Evolutionary conservation across 148 eudicot species (phyloP), one percentile per base, ranked within the genome.

Genomic region (Diospyros kaki): DNA sequence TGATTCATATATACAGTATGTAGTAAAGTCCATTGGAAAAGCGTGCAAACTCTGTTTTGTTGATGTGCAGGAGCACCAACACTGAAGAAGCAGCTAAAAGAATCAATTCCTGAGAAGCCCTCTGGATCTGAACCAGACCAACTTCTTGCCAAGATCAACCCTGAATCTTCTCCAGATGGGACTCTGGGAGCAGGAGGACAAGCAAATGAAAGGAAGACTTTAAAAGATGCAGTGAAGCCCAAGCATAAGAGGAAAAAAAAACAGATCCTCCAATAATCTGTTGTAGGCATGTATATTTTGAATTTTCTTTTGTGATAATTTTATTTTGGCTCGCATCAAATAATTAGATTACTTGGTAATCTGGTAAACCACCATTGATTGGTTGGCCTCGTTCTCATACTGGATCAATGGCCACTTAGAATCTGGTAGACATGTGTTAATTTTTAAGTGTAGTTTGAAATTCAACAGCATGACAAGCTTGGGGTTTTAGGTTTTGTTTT

Each of bases 151-250:
- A 52, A 56, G 2, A 48, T 41, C 58, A 58, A 72, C 51, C 65
- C 64, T 28, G 28, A 28, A n/a, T 5, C 52, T 56, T 10, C 13
- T 58, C 52, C 10, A n/a, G 18, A 72, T 28, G 74, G 55, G 58
- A 5, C 59, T 45, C 9, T 42, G 17, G 50, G 45, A 72, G 43
- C 52, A 4, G 52, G 52, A 48, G 52, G 6, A 48, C 6, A 48
- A 48, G 8, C 52, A 48, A 48, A 48, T 48, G 52, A 1, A 48
- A 48, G 8, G 52, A 48, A 48, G 52, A 72, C 74, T 6, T 72
- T 72, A 52, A 72, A 72, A 72, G 74, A 72, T 58, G 74, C 74
- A 4, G 65, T 72, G 45, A 72, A 72, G 65, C 74, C 74, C 64
- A 72, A 72, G 74, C 38, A 72, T 52, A 72, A 58, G 74, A 58